A percentile compares a stretch with the other conserved stretches of the same genome.
phyloP scores from a whole-genome alignment of 306 rosid genomes.

The Carpinus viminea region DNA sequence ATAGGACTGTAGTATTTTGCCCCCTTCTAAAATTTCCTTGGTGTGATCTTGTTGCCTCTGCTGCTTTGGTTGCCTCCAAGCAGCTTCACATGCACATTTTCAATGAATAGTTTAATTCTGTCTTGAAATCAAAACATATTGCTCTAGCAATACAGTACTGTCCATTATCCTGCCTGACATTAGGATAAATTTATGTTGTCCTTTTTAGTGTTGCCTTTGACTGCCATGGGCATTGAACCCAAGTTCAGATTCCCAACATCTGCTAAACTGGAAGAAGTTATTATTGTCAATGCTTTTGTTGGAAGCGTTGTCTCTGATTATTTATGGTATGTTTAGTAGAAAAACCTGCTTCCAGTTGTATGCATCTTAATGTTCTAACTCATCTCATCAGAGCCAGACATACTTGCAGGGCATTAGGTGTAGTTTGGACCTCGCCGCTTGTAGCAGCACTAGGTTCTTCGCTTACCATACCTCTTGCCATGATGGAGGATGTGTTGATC shows the following conservation, averaged over 20 bases:
- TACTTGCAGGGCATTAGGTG: constrained; percentile 31
- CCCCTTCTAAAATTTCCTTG: neutral
- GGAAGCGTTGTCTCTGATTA: constrained; percentile 39
- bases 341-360: neutral
- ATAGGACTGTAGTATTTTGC: neutral
- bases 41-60: neutral
- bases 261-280: constrained; percentile 25
- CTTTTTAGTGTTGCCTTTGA: constrained; percentile 32
- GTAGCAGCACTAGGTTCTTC: constrained; percentile 37
- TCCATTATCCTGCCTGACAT: constrained; percentile 10
- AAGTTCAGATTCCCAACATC: constrained; percentile 29
- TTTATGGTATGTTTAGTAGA: constrained; percentile 25
- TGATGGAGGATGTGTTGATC: constrained; percentile 35
- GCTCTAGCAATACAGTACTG: neutral
- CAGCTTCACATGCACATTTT: neutral
- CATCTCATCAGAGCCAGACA: neutral
- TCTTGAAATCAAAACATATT: neutral
- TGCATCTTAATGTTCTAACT: neutral
- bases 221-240: constrained; percentile 39
- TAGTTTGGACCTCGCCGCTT: constrained; percentile 37
- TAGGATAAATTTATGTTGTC: neutral
- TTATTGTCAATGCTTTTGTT: constrained; percentile 32
- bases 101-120: neutral
- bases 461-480: constrained; percentile 35
- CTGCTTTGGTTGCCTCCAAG: neutral